A percentile compares a stretch with the other conserved stretches of the same genome.
Evolutionary conservation across 169 alveolate species (phyloP).

Genomic region (Cryptosporidium tyzzeri): DNA sequence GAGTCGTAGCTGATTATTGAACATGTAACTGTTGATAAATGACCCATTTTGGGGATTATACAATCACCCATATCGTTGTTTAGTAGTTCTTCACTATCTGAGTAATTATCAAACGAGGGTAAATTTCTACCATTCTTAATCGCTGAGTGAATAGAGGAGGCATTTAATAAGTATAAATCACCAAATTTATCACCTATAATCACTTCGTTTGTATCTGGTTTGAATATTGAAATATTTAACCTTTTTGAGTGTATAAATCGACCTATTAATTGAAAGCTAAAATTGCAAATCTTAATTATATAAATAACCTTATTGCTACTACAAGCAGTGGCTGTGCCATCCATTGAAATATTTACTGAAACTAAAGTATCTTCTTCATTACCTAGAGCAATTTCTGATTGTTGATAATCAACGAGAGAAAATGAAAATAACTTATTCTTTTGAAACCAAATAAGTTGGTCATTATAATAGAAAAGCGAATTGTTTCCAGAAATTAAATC

Average conservation of each 20-base stretch:
- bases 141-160: neutral
- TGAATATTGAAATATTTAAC: conserved; percentile 8
- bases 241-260: conserved; percentile 37
- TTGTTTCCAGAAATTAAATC: neutral
- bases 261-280: conserved; percentile 8
- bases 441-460: conserved; percentile 41
- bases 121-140: neutral
- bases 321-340: conserved; percentile 14
- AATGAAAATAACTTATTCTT: conserved; percentile 5
- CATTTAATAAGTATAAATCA: conserved; percentile 17
- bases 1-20: neutral
- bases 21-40: conserved; percentile 56
- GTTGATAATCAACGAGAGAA: neutral
- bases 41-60: conserved; percentile 45
- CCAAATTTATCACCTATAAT: conserved; percentile 58
- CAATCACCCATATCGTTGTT: neutral
- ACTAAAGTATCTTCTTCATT: neutral
- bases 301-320: neutral
- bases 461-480: conserved; percentile 13
- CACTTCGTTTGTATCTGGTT: conserved; percentile 9
- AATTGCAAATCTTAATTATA: neutral
- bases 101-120: neutral
- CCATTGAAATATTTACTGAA: conserved; percentile 15
- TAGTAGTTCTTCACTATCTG: neutral
- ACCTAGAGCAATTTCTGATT: neutral